Base-by-base conservation (phyloP, 1,139 yeast species). In the Yamadazyma diospyri region DNA sequence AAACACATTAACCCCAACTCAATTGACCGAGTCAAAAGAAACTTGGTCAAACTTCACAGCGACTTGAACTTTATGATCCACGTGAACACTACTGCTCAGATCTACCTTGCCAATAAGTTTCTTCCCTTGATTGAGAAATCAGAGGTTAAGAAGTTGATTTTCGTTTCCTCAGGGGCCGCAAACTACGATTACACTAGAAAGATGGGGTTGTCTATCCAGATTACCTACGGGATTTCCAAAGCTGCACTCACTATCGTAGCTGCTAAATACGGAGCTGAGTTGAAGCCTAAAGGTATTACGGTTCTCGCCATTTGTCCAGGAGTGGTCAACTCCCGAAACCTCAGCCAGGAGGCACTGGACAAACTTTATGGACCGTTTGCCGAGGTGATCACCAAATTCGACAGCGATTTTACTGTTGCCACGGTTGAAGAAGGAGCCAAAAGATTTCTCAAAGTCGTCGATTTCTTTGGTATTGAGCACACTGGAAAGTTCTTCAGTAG, bases 241-340 rank as follows among this genome's bases (percentile, higher is more conserved):
- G 63, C 65, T n/a, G 61, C 61, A 1, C 30, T 61, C 36, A 59
- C 58, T 44, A 53, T 47, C 25, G 25, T 49, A 2, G 41, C 43
- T 14, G 25, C 30, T n/a, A 35, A 16, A 29, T 44, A 42, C 36
- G 24, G 50, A 9, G 47, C 46, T 11, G 59, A 55, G 20, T 34
- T 55, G 29, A 36, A 30, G 11, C 33, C 35, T 5, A 53, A 58
- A 29, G 46, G 44, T 3, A 53, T 52, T 37, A 47, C 41, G 5
- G 53, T 57, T 19, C 33, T 59, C 4, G 37, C 53, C 8, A 37
- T n/a, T 12, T 22, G 25, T 22, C 25, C 25, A 7, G 25, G 25
- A 5, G 7, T 11, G 25, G 25, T 22, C n/a, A 16, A 29, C 20
- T 25, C 36, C 2, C 7, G 5, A 5, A 19, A 19, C n/a, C 17